Base-by-base conservation (phyloP, 768 basidiomycete genomes). In the Lentinus tigrinus region DNA sequence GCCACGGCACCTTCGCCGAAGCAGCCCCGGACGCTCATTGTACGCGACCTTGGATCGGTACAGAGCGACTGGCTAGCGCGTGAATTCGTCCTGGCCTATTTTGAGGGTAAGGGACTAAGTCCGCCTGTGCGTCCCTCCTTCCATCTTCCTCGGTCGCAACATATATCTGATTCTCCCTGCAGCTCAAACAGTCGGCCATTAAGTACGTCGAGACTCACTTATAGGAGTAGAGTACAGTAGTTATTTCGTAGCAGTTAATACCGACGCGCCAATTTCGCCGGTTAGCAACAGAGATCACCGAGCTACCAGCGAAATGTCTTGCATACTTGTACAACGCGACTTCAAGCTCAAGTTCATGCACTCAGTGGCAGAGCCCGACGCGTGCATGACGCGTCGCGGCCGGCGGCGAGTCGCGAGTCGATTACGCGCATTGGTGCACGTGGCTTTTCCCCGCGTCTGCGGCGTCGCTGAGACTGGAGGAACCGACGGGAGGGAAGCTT, bases 31-130 rank as follows among this genome's bases (percentile, higher is more conserved):
- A 73, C 77, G 19, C 69, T 91, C 46, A 75, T 89, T 19, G 83
- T 90, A 67, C 79, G 86, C 40, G 91, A 92, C 65, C 71, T 94
- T 47, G 92, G 92, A 34, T 72, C 79, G 0, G 77, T 94, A 23
- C 85, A 89, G 63, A 84, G 76, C 66, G 80, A 85, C 63, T 93
- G 89, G 89, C 80, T 93, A 14, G 84, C 89, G 0, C 83, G 80
- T 11, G 83, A 91, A 65, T 83, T 93, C 59, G 73, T 91, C 13
- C 69, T 88, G 50, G 83, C 89, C 47, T 93, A 92, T 67, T 90
- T 92, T 66, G 85, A 88, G 55, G 84, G 81, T 27, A 73, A 79
- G 26, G 86, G 84, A 10, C 80, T 87, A 14, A 92, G 90, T 69
- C 88, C 89, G 38, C 75, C 85, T 52, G 90, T 91, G 65, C 65